phyloP scores from a whole-genome alignment of 2,329 filamentous ascomycete genomes.

The Cadophora sp. region DNA sequence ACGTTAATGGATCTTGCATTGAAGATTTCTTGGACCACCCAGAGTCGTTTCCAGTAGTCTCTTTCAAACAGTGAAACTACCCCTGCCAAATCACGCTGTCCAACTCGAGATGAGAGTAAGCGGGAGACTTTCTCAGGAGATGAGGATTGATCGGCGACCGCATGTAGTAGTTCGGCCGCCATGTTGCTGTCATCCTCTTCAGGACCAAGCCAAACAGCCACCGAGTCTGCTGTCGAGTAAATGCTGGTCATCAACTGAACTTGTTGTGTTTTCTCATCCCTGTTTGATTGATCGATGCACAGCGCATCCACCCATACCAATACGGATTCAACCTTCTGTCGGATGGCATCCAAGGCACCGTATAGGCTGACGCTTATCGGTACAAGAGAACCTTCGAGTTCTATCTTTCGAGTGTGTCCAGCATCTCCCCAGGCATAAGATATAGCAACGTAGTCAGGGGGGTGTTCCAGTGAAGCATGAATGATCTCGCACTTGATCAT shows the following conservation, averaged over 20 bases:
- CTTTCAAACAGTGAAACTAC: neutral
- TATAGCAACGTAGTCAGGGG: too few species aligned
- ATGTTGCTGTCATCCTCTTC: conserved; percentile 1
- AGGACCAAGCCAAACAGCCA: neutral
- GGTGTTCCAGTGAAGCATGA: too few species aligned
- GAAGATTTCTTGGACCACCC: neutral
- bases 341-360: too few species aligned
- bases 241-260: neutral
- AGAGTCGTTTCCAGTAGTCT: neutral
- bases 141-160: neutral
- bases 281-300: neutral
- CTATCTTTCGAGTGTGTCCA: too few species aligned
- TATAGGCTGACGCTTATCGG: too few species aligned
- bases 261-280: neutral
- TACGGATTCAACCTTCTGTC: too few species aligned
- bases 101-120: neutral
- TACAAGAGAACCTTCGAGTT: too few species aligned
- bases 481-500: too few species aligned
- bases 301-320: too few species aligned
- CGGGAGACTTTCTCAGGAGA: neutral
- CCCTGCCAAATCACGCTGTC: neutral
- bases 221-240: neutral
- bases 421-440: too few species aligned
- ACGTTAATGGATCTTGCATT: neutral
- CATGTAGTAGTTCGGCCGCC: neutral